Evolutionary conservation across 306 rosid genomes (phyloP).

Genomic region (Cicer bijugum): DNA sequence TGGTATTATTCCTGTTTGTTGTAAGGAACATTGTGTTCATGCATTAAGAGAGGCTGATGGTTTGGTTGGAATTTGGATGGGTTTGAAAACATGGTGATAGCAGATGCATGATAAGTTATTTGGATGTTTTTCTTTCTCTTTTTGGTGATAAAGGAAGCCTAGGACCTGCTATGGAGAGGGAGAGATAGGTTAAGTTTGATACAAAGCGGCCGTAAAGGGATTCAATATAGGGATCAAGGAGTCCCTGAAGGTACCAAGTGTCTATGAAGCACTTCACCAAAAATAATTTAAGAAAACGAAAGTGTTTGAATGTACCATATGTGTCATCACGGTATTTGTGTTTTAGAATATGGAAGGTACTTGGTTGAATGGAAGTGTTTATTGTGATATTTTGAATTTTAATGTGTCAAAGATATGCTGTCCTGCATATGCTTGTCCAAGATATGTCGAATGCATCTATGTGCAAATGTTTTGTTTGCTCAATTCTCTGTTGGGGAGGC

Average conservation of each 20-base stretch:
- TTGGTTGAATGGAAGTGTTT: too few species aligned
- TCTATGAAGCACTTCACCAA: too few species aligned
- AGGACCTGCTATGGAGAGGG: neutral
- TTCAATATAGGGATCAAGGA: neutral
- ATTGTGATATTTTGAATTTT: neutral
- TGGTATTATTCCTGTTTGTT: slow-evolving; percentile 20
- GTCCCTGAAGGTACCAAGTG: neutral
- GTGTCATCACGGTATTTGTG: too few species aligned
- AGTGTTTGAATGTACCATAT: too few species aligned
- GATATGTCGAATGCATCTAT: neutral
- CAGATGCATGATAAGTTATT: neutral
- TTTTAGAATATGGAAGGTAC: too few species aligned
- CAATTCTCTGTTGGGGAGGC: neutral
- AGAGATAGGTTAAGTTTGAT: neutral
- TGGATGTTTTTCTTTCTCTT: neutral
- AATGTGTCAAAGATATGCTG: neutral
- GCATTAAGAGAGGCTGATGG: neutral
- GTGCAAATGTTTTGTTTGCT: neutral
- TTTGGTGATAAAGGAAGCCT: neutral
- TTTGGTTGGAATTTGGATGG: slow-evolving; percentile 16
- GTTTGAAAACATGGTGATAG: neutral
- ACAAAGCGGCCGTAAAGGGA: neutral
- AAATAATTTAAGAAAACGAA: too few species aligned
- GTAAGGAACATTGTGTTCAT: neutral
- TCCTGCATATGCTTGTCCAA: slow-evolving; percentile 1